Percentiles rank a stretch among this genome's conserved stretches.
Evolutionary conservation across 352 stramenopile species (phyloP).

Genomic region (Phytophthora multivora): DNA sequence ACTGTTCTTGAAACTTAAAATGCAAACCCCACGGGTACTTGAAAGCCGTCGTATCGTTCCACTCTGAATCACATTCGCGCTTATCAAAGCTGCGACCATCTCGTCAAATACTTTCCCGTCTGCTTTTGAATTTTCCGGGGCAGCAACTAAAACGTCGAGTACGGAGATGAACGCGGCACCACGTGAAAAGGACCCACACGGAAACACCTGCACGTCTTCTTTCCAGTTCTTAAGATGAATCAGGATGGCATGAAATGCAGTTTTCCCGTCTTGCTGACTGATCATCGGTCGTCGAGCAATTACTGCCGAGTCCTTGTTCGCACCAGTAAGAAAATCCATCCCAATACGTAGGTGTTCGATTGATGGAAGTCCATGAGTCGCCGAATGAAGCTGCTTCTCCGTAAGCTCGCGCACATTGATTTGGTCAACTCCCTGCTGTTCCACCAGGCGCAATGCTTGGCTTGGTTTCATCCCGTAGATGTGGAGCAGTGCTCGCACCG

Average conservation of each 20-base stretch:
- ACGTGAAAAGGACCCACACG: slow-evolving; percentile 74
- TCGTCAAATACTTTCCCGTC: slow-evolving; percentile 29
- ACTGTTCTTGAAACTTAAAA: slow-evolving; percentile 63
- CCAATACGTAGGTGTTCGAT: slow-evolving; percentile 41
- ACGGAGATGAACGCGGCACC: slow-evolving; percentile 73
- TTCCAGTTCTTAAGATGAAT: slow-evolving; percentile 68
- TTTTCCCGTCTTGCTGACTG: slow-evolving; percentile 65
- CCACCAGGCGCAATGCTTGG: slow-evolving; percentile 39
- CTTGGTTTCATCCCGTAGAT: slow-evolving; percentile 59
- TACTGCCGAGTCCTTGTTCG: background rate
- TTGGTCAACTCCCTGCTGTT: slow-evolving; percentile 12
- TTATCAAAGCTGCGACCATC: slow-evolving; percentile 44
- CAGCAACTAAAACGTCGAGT: slow-evolving; percentile 66
- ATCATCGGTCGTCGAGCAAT: slow-evolving; percentile 44
- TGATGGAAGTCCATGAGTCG: slow-evolving; percentile 26
- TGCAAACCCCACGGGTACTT: slow-evolving; percentile 47
- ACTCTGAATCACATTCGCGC: slow-evolving; percentile 37
- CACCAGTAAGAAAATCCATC: slow-evolving; percentile 36
- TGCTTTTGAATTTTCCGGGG: slow-evolving; percentile 6
- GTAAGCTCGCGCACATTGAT: slow-evolving; percentile 17
- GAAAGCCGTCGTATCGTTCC: slow-evolving; percentile 40
- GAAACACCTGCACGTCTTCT: slow-evolving; percentile 57
- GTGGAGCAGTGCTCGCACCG: slow-evolving; percentile 43
- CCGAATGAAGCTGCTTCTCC: slow-evolving; percentile 28
- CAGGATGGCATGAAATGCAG: slow-evolving; percentile 63